Evolutionary conservation across 306 rosid species (phyloP), one percentile per base, ranked within the genome.

Genomic region (Morella rubra): DNA sequence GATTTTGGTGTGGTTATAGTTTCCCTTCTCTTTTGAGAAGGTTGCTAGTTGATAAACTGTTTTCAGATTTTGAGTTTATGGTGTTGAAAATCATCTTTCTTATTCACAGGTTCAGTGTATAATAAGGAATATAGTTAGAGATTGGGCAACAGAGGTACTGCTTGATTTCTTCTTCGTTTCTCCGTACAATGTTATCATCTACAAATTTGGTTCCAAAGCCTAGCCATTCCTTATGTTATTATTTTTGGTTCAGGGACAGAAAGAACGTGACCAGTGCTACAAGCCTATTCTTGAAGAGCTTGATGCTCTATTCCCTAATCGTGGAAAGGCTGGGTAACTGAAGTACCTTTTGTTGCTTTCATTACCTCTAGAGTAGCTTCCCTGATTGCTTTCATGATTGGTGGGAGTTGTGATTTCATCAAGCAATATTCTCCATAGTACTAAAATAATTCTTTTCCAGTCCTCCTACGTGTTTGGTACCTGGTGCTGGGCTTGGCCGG

Each of bases 401-500:
- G 5, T n/a, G 19, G 12, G 44, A 37, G 54, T 40, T 44, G 18
- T n/a, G 56, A 32, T 44, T 50, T 18, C 6, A 11, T 4, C 62
- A 6, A 56, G 19, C 75, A 71, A 50, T 76, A 61, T 77, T 66
- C 24, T 54, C 54, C 83, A 42, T 64, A 32, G 37, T 74, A 82
- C 84, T 47, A 81, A 75, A 70, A 61, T 81, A 58, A 9, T 66
- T 82, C 59, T 80, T 73, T 37, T 72, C 79, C 93, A 95, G 99
- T 78, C 91, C 99, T 82, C 97, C 97, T 81, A 75, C 97, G 58
- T 95, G 99, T 86, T 95, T 95, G 87, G 97, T 92, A 85, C 99
- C 99, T 73, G 99, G 99, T 74, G 97, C 97, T 82, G 99, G 99
- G 88, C 97, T 95, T 69, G 99, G 99, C 71, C 83, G 99, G 84